Evolutionary conservation across 2,329 filamentous ascomycete genomes (phyloP), one percentile per base, ranked within the genome.

Genomic region (Ramularia collo-cygni): DNA sequence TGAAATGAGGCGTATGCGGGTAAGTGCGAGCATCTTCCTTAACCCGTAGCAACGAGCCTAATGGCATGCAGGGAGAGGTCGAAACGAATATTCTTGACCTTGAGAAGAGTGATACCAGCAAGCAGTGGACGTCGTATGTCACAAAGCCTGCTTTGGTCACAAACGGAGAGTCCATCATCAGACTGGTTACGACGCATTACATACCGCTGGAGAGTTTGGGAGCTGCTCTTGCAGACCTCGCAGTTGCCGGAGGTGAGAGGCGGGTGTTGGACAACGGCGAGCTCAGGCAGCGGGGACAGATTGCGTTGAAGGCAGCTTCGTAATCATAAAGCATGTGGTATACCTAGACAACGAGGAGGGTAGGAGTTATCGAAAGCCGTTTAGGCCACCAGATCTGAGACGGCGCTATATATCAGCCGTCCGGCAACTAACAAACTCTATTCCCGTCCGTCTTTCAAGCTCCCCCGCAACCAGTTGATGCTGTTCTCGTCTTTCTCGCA

Each of bases 1-100:
- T 3, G 52, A 56, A 19, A 39, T 38, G 26, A 48, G 62, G 28
- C 52, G 45, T 18, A 50, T 59, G 19, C 53, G 60, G 42, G 60
- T 59, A 37, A 16, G 42, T 45, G 27, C 14, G 10, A 10, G 10
- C 10, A 24, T 10, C 21, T 28, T 12, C 35, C 18, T 4, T 13
- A 9, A 18, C 12, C 8, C 3, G 14, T 14, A 37, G 24, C 45
- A 12, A 37, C 32, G 9, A 30, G 24, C 12, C 35, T 37, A 30
- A 28, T 44, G 37, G 16, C 29, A 10, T 24, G 19, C 16, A 46
- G 43, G 54, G 57, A 3, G 42, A 48, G 16, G 46, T 55, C 7
- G 58, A 61, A 43, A 53, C 44, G 8, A 44, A 47, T 9, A 47
- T 63, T 2, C 40, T 57, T 17, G 49, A 42, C 3, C 38, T 54